Base-by-base conservation (phyloP, 2,329 filamentous ascomycete genomes). In the Botrytis elliptica region DNA sequence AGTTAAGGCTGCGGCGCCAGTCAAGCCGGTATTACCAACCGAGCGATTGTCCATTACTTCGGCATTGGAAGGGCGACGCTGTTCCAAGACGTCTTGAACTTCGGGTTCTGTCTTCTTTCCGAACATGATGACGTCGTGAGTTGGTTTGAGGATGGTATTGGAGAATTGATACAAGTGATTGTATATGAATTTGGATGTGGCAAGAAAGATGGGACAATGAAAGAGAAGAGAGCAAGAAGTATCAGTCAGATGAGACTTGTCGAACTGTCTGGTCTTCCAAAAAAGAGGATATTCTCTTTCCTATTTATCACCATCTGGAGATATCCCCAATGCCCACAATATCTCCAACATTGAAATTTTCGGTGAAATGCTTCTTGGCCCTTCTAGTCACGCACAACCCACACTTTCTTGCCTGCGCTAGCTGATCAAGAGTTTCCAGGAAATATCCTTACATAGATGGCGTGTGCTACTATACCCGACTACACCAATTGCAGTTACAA, bases 281-380 rank as follows among this genome's bases (percentile, higher is more conserved):
- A 46, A 46, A 18, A 29, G 64, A 62, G 64, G 64, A 46, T 16
- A 62, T 49, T 25, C 8, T 9, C 8, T 29, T 49, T 55, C 71
- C 64, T 69, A 69, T 73, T 69, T 73, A 73, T 73, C 55, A 29
- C 29, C 25, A 69, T 49, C 40, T 52, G 22, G 55, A 25, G 25
- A 59, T 29, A 42, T 67, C 22, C 49, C 49, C 52, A 18, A 29
- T 57, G 14, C 7, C 52, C 52, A 33, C 46, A 29, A 60, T 64
- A 36, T 46, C 57, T 22, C 42, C 52, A 49, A 52, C 40, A 44
- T 62, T 22, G 62, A 36, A 59, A 36, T 16, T 44, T 57, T 49
- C 38, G 33, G 36, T 20, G 42, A 60, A 73, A n/a, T 33, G 33
- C 12, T 55, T 42, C 42, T 29, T 62, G 16, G n/a, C 38, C 38